A percentile compares a stretch with the other conserved stretches of the same genome.
Conservation (phyloP, 2,329 filamentous ascomycete species). For the Pseudohalonectria lignicola region DNA sequence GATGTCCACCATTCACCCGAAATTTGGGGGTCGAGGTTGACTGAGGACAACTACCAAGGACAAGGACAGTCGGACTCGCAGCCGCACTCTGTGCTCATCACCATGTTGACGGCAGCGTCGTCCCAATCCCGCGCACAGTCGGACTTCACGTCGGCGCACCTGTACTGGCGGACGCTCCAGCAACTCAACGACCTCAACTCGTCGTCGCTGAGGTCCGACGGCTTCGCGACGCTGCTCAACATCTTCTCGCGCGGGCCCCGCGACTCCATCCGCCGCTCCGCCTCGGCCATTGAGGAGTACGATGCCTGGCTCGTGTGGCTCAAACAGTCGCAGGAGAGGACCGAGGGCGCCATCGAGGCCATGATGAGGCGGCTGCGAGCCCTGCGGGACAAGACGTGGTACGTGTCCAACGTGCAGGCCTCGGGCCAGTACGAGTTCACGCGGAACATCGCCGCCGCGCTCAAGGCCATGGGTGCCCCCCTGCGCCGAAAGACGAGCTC, state of each 20-base stretch:
- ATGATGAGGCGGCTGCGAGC: conserved; percentile 66
- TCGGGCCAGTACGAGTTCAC: conserved; percentile 83
- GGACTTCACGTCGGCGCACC: conserved; percentile 73
- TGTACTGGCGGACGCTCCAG: conserved; percentile 75
- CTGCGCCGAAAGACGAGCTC: conserved; percentile 5
- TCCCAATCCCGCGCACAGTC: conserved; percentile 66
- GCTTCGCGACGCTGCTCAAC: conserved; percentile 61
- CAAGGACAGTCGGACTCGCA: conserved; percentile 12
- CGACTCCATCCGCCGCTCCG: conserved; percentile 57
- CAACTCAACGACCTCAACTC: conserved; percentile 56
- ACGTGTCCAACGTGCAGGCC: conserved; percentile 84
- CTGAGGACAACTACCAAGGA: conserved; percentile 1
- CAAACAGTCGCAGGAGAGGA: conserved; percentile 69
- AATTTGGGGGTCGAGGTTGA: conserved; percentile 6
- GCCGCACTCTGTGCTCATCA: conserved; percentile 42
- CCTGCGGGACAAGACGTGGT: conserved; percentile 97
- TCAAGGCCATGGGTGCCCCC: conserved; percentile 79
- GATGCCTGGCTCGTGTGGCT: conserved; percentile 77
- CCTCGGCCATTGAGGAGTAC: conserved; percentile 65
- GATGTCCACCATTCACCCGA: neutral
- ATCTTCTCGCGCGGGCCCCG: conserved; percentile 63
- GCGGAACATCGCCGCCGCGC: conserved; percentile 70
- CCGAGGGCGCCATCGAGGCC: conserved; percentile 61
- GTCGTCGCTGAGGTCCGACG: conserved; percentile 51
- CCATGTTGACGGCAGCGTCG: conserved; percentile 68